A percentile compares a stretch with the other conserved stretches of the same genome.
Evolutionary conservation across 148 eudicot genomes (phyloP).

Genomic region (Cornus suecica): DNA sequence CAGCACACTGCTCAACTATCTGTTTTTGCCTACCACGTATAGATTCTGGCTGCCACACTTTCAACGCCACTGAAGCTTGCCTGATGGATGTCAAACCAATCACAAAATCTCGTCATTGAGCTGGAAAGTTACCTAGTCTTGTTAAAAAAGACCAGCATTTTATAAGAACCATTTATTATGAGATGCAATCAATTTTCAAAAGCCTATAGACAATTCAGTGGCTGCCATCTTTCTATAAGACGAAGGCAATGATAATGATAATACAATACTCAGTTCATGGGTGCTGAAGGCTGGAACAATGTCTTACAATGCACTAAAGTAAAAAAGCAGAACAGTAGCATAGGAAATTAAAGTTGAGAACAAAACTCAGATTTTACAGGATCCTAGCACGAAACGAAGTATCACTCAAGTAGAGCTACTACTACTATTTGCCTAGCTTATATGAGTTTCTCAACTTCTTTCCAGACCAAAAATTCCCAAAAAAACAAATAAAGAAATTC

Average conservation of each 20-base stretch:
- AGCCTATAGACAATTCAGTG: background rate
- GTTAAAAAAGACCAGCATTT: background rate
- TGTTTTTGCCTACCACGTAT: slow-evolving; percentile 68
- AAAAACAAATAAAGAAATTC: no score
- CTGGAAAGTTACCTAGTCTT: background rate
- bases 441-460: no score
- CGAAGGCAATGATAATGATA: no score
- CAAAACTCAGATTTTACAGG: background rate
- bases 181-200: background rate
- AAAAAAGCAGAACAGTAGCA: background rate
- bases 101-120: background rate
- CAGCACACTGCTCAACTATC: slow-evolving; percentile 72
- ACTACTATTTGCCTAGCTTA: no score
- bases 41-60: slow-evolving; percentile 93
- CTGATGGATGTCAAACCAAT: slow-evolving; percentile 31
- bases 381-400: background rate
- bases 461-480: no score
- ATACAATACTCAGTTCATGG: background rate
- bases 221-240: no score
- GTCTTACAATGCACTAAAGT: background rate
- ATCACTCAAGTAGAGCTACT: no score
- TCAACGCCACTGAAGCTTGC: slow-evolving; percentile 83
- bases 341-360: background rate
- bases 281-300: background rate
- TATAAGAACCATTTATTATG: background rate